Evolutionary conservation across 441 rosid species (phyloP).

Genomic region (Dalechampia spathulata): DNA sequence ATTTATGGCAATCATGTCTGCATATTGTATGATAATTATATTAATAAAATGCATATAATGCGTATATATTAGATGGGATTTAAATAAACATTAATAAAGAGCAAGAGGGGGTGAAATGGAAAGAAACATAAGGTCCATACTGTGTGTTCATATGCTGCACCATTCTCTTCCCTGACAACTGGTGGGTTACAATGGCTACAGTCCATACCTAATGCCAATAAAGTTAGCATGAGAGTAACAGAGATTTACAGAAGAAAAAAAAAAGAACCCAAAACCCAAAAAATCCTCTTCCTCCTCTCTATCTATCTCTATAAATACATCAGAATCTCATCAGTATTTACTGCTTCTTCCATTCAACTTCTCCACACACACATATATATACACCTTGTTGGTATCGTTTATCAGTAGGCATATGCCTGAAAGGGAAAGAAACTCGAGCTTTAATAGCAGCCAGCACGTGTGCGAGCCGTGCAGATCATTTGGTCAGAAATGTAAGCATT

Average conservation of each 20-base stretch:
- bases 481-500: slow-evolving; percentile 77
- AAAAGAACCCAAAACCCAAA: neutral
- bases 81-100: too few species aligned
- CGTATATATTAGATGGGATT: slow-evolving; percentile 3
- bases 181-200: slow-evolving; percentile 25
- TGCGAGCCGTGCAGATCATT: slow-evolving; percentile 67
- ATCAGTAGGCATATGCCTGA: slow-evolving; percentile 18
- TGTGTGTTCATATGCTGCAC: slow-evolving; percentile 15
- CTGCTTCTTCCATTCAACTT: neutral
- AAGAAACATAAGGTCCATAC: slow-evolving; percentile 19
- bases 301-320: too few species aligned
- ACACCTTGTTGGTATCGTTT: too few species aligned
- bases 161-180: slow-evolving; percentile 20
- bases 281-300: too few species aligned
- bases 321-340: too few species aligned
- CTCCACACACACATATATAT: too few species aligned
- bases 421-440: slow-evolving; percentile 16
- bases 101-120: slow-evolving; percentile 14
- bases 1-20: too few species aligned
- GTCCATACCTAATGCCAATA: slow-evolving; percentile 11
- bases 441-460: slow-evolving; percentile 15
- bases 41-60: too few species aligned
- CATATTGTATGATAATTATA: too few species aligned
- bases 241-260: too few species aligned
- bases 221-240: too few species aligned